These are phyloP conservation scores for Populus davidiana DNA, from an alignment of 345 rosid species.

Conservation along the genomic window DNA sequence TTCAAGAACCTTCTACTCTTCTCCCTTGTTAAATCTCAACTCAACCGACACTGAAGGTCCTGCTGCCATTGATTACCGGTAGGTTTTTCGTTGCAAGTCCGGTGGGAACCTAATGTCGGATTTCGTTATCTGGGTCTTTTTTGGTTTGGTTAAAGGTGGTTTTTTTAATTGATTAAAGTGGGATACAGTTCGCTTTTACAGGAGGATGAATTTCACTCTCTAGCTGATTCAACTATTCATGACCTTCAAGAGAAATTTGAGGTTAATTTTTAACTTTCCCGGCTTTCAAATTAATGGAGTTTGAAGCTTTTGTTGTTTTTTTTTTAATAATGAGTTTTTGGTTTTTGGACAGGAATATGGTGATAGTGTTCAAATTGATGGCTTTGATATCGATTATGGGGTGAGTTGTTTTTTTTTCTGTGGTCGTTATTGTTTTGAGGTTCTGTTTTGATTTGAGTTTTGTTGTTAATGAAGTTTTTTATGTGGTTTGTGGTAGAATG, in stretches of 20 bases:
- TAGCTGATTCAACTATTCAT: slow-evolving; percentile 70
- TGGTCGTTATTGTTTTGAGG: not conserved
- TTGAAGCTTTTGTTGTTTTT: not conserved
- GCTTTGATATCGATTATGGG: slow-evolving; percentile 90
- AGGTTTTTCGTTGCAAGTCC: not conserved
- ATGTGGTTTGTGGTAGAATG: slow-evolving; percentile 51
- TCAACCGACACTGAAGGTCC: slow-evolving; percentile 39
- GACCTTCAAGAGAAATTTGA: slow-evolving; percentile 78
- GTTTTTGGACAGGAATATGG: slow-evolving; percentile 65
- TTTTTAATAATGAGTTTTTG: not conserved
- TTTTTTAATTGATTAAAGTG: slow-evolving; percentile 21
- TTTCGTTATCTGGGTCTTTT: not conserved
- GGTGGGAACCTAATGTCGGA: too few relatives aligned
- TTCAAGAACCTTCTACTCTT: slow-evolving; percentile 53
- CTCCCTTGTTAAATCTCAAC: slow-evolving; percentile 13
- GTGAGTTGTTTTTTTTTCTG: slow-evolving; percentile 33
- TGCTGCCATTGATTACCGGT: slow-evolving; percentile 52
- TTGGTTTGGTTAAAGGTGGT: not conserved
- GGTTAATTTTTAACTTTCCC: slow-evolving; percentile 29
- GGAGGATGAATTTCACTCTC: slow-evolving; percentile 81
- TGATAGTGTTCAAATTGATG: slow-evolving; percentile 69
- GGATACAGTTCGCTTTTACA: slow-evolving; percentile 62
- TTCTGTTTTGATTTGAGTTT: slow-evolving; percentile 2
- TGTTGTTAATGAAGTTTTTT: not conserved
- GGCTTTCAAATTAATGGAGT: too few relatives aligned